phyloP scores from a whole-genome alignment of 78 protist species.

The Isochrysis galbana region DNA sequence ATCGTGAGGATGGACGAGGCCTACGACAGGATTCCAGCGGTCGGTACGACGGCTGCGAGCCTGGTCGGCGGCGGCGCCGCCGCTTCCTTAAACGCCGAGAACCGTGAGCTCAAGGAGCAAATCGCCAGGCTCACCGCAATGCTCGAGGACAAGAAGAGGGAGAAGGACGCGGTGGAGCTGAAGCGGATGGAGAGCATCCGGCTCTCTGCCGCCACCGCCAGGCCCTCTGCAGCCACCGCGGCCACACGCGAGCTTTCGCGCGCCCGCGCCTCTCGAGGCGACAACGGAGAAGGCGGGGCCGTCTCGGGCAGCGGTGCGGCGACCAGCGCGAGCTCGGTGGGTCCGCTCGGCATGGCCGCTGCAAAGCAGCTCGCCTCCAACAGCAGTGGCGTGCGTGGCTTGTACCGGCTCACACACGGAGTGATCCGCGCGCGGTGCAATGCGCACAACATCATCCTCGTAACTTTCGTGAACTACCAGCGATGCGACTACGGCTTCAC shows the following conservation, averaged over 20 bases:
- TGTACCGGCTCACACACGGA: not conserved
- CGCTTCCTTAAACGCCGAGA: too few relatives aligned
- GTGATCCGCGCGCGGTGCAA: not conserved
- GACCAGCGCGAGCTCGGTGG: not conserved
- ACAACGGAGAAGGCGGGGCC: not conserved
- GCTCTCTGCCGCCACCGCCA: not conserved
- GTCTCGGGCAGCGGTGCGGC: not conserved
- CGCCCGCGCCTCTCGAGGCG: not conserved
- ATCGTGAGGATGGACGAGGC: too few relatives aligned
- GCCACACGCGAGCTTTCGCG: too few relatives aligned
- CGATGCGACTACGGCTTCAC: conserved; percentile 1
- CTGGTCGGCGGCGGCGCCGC: too few relatives aligned
- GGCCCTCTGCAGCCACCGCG: too few relatives aligned
- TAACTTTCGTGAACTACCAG: not conserved
- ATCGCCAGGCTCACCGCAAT: not conserved
- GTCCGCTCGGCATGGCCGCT: not conserved
- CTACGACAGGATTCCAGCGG: too few relatives aligned
- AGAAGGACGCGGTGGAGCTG: not conserved
- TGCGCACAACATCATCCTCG: conserved; percentile 14
- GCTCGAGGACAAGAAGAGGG: not conserved
- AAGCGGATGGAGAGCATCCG: not conserved
- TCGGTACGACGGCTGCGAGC: too few relatives aligned
- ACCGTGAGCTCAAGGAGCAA: not conserved
- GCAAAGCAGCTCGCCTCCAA: not conserved
- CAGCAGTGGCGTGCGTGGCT: not conserved